These are phyloP conservation scores for Russula ochroleuca DNA, from an alignment of 768 basidiomycete species.

Conservation along the genomic window DNA sequence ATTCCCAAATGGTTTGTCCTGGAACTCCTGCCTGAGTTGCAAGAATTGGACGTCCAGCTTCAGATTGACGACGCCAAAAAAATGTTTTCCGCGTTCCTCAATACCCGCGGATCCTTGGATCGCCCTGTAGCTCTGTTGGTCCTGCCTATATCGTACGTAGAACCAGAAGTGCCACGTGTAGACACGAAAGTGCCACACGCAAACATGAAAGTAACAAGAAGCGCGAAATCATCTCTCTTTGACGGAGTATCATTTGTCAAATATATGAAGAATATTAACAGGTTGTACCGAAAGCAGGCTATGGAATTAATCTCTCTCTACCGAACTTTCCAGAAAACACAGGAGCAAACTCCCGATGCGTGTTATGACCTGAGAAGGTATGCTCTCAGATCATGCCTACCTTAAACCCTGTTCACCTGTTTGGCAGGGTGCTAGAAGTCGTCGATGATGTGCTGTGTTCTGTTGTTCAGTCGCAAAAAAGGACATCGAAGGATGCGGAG, in stretches of 20 bases:
- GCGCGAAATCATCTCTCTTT: background rate
- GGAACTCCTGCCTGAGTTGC: too few relatives aligned
- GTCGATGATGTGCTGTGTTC: slow-evolving; percentile 1
- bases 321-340: background rate
- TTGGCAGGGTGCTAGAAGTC: background rate
- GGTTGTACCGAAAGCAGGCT: slow-evolving; percentile 10
- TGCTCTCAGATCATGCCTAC: background rate
- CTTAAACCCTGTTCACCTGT: background rate
- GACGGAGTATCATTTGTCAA: background rate
- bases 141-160: too few relatives aligned
- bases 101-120: too few relatives aligned
- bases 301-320: background rate
- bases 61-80: too few relatives aligned
- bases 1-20: too few relatives aligned
- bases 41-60: too few relatives aligned
- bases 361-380: slow-evolving; percentile 2
- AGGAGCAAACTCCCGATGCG: background rate
- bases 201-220: too few relatives aligned
- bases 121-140: too few relatives aligned
- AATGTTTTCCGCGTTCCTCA: too few relatives aligned
- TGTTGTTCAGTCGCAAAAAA: background rate
- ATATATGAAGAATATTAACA: slow-evolving; percentile 1
- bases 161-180: too few relatives aligned
- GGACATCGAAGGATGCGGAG: background rate
- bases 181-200: too few relatives aligned